Evolutionary conservation across 1,284 basidiomycete species (phyloP).

Genomic region (Fomes fomentarius): DNA sequence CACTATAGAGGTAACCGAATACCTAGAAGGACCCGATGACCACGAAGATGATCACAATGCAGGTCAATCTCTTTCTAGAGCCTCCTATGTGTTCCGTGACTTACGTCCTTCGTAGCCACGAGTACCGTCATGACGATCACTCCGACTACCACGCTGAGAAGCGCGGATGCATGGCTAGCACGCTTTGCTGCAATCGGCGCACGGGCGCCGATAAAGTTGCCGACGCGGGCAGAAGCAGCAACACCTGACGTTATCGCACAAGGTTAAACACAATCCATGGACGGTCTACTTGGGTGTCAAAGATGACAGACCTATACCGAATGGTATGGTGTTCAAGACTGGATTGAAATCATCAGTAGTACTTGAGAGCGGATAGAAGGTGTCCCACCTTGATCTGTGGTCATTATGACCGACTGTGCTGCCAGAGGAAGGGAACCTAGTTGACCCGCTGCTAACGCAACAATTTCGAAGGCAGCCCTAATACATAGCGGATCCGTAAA

Average conservation of each 20-base stretch:
- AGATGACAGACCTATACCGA: constrained; percentile 54
- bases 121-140: constrained; percentile 60
- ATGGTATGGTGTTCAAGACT: constrained; percentile 71
- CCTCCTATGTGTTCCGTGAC: constrained; percentile 1
- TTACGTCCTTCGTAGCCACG: constrained; percentile 58
- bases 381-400: constrained; percentile 73
- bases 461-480: constrained; percentile 82
- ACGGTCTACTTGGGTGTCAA: background rate
- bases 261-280: background rate
- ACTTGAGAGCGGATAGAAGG: background rate
- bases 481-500: background rate
- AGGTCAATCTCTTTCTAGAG: background rate
- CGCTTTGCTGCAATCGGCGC: constrained; percentile 56
- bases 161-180: constrained; percentile 64
- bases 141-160: constrained; percentile 65
- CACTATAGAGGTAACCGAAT: constrained; percentile 72
- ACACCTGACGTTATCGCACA: constrained; percentile 41
- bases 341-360: constrained; percentile 13
- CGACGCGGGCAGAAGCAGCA: constrained; percentile 73
- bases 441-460: constrained; percentile 74
- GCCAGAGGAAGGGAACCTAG: constrained; percentile 69
- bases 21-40: constrained; percentile 45
- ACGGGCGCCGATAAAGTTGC: constrained; percentile 71
- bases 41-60: background rate
- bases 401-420: constrained; percentile 82